A percentile compares a stretch with the other conserved stretches of the same genome.
phyloP scores from a whole-genome alignment of 176 grass and related monocot genomes.

The Oryza brachyantha region DNA sequence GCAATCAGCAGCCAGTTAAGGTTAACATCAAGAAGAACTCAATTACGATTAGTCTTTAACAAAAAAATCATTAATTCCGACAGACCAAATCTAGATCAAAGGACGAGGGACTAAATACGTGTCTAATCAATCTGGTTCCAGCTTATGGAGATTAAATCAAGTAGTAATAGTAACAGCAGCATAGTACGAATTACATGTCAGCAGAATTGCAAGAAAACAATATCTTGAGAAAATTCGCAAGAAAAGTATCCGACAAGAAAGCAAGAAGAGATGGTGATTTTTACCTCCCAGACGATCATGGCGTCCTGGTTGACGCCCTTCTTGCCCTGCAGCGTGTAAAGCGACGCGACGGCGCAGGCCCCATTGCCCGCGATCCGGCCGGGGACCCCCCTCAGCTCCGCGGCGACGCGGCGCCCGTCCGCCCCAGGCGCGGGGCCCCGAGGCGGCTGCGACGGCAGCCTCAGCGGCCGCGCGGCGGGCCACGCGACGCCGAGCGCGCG shows the following conservation, averaged over 20 bases:
- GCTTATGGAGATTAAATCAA: slow-evolving; percentile 33
- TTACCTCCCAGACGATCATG: slow-evolving; percentile 97
- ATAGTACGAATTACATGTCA: slow-evolving; percentile 7
- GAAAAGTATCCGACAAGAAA: slow-evolving; percentile 3
- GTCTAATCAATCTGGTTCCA: slow-evolving; percentile 1
- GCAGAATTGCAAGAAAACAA: slow-evolving; percentile 3
- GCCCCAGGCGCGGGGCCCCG: not conserved
- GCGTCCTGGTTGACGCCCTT: slow-evolving; percentile 95
- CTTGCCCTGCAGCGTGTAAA: slow-evolving; percentile 87
- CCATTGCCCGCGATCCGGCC: slow-evolving; percentile 76
- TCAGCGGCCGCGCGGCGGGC: slow-evolving; percentile 29
- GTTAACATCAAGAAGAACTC: slow-evolving; percentile 27
- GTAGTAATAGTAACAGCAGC: not conserved
- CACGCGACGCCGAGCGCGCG: slow-evolving; percentile 56
- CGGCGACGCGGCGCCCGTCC: slow-evolving; percentile 24
- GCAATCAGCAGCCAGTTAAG: not conserved
- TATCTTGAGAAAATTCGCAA: not conserved
- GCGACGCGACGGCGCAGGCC: slow-evolving; percentile 59
- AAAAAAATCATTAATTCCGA: not conserved
- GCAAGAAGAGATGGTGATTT: not conserved
- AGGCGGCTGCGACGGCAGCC: slow-evolving; percentile 27
- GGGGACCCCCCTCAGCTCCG: slow-evolving; percentile 51
- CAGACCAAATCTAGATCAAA: slow-evolving; percentile 23
- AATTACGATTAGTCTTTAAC: not conserved
- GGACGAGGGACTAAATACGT: not conserved